Percentiles rank a stretch among this genome's conserved stretches.
Conservation (phyloP, 768 basidiomycete species). For the Macrolepiota fuliginosa region DNA sequence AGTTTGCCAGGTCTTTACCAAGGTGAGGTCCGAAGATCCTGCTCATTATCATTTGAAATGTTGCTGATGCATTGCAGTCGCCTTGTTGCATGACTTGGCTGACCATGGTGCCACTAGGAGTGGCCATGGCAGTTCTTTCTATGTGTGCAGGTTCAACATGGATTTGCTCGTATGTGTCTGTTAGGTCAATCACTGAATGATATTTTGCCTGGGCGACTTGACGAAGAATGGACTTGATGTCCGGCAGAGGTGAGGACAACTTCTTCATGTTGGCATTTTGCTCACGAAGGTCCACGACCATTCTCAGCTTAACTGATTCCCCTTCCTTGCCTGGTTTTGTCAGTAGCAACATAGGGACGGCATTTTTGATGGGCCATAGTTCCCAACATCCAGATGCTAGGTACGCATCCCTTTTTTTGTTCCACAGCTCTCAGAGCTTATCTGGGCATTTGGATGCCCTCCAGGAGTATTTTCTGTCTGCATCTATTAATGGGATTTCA, state of each 20-base stretch:
- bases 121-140: constrained; percentile 20
- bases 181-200: constrained; percentile 33
- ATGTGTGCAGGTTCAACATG: constrained; percentile 25
- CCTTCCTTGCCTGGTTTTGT: constrained; percentile 26
- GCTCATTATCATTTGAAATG: constrained; percentile 32
- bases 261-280: constrained; percentile 35
- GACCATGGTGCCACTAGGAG: constrained; percentile 29
- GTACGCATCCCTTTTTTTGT: constrained; percentile 25
- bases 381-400: constrained; percentile 24
- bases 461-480: not conserved
- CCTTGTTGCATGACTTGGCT: constrained; percentile 29
- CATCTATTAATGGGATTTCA: constrained; percentile 13
- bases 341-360: constrained; percentile 30
- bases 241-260: constrained; percentile 24
- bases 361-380: constrained; percentile 28
- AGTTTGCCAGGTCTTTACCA: constrained; percentile 25
- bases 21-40: constrained; percentile 28
- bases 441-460: constrained; percentile 16
- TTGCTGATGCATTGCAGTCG: constrained; percentile 19
- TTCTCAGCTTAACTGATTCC: constrained; percentile 21
- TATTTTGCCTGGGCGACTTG: constrained; percentile 26
- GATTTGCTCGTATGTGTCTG: constrained; percentile 41
- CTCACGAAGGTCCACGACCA: constrained; percentile 31
- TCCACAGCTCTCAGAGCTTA: constrained; percentile 23
- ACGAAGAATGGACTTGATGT: constrained; percentile 23